These are phyloP conservation scores for Pythium brachiatum DNA, from an alignment of 352 stramenopile genomes.

Conservation along the genomic window DNA sequence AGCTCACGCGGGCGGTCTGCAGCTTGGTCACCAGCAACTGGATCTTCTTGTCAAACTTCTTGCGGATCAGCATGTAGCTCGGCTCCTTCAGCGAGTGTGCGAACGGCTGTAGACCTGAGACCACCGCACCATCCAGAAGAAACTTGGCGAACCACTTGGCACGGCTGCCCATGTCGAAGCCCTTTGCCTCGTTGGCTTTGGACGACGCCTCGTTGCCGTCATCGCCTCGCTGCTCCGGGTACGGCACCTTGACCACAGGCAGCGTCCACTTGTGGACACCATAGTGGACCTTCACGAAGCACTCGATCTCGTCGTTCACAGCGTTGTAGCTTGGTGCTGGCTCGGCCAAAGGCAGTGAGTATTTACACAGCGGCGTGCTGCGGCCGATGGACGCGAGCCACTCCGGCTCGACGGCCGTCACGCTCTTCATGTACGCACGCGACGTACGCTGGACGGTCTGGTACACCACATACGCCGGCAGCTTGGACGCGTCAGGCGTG, in stretches of 20 bases:
- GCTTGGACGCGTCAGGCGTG: constrained; percentile 57
- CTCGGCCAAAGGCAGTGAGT: constrained; percentile 54
- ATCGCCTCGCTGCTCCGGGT: constrained; percentile 22
- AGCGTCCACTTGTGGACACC: constrained; percentile 66
- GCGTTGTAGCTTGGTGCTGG: constrained; percentile 61
- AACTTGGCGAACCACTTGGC: constrained; percentile 87
- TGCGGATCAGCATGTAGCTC: constrained; percentile 88
- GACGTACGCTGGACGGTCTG: constrained; percentile 74
- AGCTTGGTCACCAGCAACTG: constrained; percentile 69
- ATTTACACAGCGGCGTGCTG: constrained; percentile 71
- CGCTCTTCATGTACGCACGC: constrained; percentile 95
- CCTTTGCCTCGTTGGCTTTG: constrained; percentile 34
- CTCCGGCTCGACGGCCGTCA: constrained; percentile 96
- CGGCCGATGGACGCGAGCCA: constrained; percentile 92
- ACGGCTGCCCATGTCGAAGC: constrained; percentile 35
- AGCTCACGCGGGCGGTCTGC: constrained; percentile 45
- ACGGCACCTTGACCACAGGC: constrained; percentile 54
- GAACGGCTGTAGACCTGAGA: constrained; percentile 72
- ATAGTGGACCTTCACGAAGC: constrained; percentile 77
- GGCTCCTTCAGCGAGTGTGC: constrained; percentile 90
- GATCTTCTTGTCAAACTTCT: constrained; percentile 88
- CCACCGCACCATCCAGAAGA: constrained; percentile 65
- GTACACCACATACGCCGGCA: constrained; percentile 76
- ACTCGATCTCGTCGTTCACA: constrained; percentile 64
- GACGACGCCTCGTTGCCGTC: constrained; percentile 18